Percentiles rank a stretch among this genome's conserved stretches.
These are phyloP conservation scores for Cymbidium sinense DNA, from an alignment of 106 monocot species.

Conservation along the genomic window DNA sequence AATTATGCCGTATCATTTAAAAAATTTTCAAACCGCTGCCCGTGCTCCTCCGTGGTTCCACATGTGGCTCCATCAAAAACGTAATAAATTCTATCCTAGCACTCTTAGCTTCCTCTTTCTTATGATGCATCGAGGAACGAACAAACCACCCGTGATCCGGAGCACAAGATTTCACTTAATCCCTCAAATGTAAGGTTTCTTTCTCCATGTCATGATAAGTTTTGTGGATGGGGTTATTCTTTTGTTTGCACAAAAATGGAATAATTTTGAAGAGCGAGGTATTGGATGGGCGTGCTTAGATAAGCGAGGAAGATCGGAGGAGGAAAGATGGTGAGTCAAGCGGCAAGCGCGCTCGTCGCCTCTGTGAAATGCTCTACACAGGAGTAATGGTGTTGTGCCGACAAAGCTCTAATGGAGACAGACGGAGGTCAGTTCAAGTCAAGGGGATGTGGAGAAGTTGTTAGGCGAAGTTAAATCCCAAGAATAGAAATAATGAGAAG, in stretches of 20 bases:
- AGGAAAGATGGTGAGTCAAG: constrained; percentile 4
- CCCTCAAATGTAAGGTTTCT: constrained; percentile 11
- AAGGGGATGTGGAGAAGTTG: constrained; percentile 62
- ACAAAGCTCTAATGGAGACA: constrained; percentile 15
- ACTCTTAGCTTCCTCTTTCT: not conserved
- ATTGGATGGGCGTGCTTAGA: not conserved
- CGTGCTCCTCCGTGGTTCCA: not conserved
- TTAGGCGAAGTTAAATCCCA: constrained; percentile 55
- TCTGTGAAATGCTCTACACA: constrained; percentile 18
- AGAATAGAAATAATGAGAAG: constrained; percentile 52
- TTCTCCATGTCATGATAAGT: not conserved
- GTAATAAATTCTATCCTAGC: not conserved
- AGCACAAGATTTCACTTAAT: not conserved
- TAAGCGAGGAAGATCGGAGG: constrained; percentile 6
- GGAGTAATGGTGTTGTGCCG: not conserved
- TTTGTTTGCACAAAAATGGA: not conserved
- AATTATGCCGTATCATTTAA: no score
- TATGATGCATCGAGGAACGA: constrained; percentile 9
- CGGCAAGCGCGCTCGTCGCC: constrained; percentile 15
- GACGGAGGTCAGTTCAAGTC: constrained; percentile 31
- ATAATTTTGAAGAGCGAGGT: constrained; percentile 3
- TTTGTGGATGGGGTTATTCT: not conserved
- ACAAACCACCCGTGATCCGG: not conserved
- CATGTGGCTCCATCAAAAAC: not conserved
- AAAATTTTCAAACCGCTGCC: no score